Conservation (phyloP, 805 yeast genomes). For the Metschnikowia reukaufii region DNA sequence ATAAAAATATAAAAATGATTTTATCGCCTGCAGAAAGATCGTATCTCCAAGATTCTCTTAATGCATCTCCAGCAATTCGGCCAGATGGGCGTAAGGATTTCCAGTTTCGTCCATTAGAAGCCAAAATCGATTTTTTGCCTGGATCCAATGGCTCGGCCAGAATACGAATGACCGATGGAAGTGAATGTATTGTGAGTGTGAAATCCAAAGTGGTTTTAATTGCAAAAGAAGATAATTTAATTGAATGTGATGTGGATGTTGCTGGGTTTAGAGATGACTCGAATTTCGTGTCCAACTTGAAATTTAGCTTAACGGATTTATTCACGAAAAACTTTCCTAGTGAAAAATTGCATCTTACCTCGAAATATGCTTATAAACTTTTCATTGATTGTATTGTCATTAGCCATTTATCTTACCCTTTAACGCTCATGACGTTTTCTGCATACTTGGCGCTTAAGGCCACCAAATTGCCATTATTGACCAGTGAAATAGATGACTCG, state of each 20-base stretch:
- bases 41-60: constrained; percentile 72
- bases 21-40: constrained; percentile 76
- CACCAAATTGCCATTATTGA: constrained; percentile 70
- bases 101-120: constrained; percentile 86
- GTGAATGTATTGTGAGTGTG: constrained; percentile 89
- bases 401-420: constrained; percentile 76
- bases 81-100: constrained; percentile 78
- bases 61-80: constrained; percentile 59
- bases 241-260: constrained; percentile 80
- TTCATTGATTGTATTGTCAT: constrained; percentile 78
- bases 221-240: constrained; percentile 44
- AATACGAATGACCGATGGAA: constrained; percentile 82
- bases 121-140: constrained; percentile 77
- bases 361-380: constrained; percentile 72
- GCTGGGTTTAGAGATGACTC: constrained; percentile 81
- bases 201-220: constrained; percentile 73
- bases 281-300: constrained; percentile 59
- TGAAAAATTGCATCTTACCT: constrained; percentile 58
- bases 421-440: constrained; percentile 77
- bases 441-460: constrained; percentile 78
- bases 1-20: constrained; percentile 42
- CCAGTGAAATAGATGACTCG: constrained; percentile 62
- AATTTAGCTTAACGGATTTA: constrained; percentile 58
- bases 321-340: constrained; percentile 54
- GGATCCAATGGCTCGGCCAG: constrained; percentile 92